A percentile compares a stretch with the other conserved stretches of the same genome.
These are phyloP conservation scores for Alternaria viburni DNA, from an alignment of 2,329 filamentous ascomycete species.

Conservation along the genomic window DNA sequence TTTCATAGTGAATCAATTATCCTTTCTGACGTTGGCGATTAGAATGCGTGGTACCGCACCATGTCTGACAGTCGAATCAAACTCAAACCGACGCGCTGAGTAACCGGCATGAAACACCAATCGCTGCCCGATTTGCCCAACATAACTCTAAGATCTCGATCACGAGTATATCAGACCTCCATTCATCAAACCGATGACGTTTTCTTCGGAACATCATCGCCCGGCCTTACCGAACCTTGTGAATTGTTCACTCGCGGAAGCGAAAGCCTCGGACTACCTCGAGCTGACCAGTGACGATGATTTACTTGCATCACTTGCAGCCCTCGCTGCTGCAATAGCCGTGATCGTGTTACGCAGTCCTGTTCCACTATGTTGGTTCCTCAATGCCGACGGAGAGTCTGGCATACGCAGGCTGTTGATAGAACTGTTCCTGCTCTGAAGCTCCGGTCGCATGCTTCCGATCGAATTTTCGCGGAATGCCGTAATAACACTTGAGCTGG, in stretches of 20 bases:
- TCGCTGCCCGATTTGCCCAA: not conserved
- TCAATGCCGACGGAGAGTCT: slow-evolving; percentile 15
- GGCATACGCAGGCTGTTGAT: slow-evolving; percentile 12
- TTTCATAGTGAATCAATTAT: not conserved
- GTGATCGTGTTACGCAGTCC: slow-evolving; percentile 26
- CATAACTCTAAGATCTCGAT: not conserved
- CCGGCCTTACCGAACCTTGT: not conserved
- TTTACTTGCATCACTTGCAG: slow-evolving; percentile 18
- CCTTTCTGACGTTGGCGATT: not conserved
- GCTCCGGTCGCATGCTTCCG: slow-evolving; percentile 14
- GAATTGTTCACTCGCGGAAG: slow-evolving; percentile 1
- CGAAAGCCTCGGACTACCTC: slow-evolving; percentile 8
- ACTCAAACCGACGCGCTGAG: slow-evolving; percentile 1
- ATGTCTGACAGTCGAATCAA: slow-evolving; percentile 6
- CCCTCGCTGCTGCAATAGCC: slow-evolving; percentile 27
- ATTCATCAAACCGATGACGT: not conserved
- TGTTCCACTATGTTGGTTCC: slow-evolving; percentile 25
- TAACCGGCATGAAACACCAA: not conserved
- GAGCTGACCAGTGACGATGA: not conserved
- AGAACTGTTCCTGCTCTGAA: slow-evolving; percentile 30
- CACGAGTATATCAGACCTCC: not conserved
- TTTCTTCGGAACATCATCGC: not conserved
- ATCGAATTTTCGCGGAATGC: slow-evolving; percentile 29
- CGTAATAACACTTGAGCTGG: slow-evolving; percentile 38
- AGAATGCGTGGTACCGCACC: not conserved